Evolutionary conservation across 345 rosid genomes (phyloP), one percentile per base, ranked within the genome.

Genomic region (Melaleuca quinquenervia): DNA sequence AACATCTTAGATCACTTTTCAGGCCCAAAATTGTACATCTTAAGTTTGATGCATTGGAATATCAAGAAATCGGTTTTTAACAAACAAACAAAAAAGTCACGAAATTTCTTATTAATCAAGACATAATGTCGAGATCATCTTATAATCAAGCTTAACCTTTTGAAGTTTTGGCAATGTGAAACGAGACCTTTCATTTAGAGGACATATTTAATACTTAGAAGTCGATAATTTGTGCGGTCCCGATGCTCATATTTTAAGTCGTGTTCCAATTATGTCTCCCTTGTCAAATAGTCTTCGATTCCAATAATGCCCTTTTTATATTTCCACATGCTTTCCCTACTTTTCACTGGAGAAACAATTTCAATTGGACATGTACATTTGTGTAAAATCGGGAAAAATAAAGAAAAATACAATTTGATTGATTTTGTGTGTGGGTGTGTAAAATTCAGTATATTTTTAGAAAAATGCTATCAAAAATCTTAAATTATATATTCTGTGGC

Each of bases 101-200:
- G 36, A n/a, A 58, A n/a, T 70, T 70, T 36, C 1, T 3, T 62
- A 0, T 29, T 6, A 6, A 14, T 15, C 3, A 44, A 64, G 76
- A 7, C 21, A 0, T 62, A 7, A 29, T 22, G 21, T 64, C 10
- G 0, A 2, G 14, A 24, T 70, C 45, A 9, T 9, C 22, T 18
- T 18, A 18, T 18, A 8, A 41, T 36, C 4, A 36, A 7, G 48
- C 24, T 20, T 2, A 16, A 22, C 44, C 48, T 70, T 18, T 64
- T 16, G 24, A 32, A 45, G 0, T 70, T 70, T 70, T 0, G 3
- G 3, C 1, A 0, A 3, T 1, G 3, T 45, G 1, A 16, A 32
- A 8, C 0, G 1, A 2, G 16, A 0, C 3, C 0, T 0, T 32
- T 36, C 24, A 14, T 64, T 64, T 64, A 8, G 8, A 32, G 41